phyloP scores from a whole-genome alignment of 345 rosid genomes.

The Populus davidiana region DNA sequence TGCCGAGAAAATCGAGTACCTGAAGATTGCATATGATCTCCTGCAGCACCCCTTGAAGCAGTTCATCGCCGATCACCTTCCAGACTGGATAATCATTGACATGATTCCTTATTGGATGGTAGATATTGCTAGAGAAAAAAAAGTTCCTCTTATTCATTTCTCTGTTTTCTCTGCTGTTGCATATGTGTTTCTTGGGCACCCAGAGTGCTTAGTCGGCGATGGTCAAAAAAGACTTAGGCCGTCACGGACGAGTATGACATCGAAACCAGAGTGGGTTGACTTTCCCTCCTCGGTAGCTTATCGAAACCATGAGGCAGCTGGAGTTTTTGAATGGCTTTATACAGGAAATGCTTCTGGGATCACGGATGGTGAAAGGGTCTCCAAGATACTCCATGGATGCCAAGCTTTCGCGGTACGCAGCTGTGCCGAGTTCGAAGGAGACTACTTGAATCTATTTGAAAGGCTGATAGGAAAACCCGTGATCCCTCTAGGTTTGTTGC shows the following conservation, averaged over 20 bases:
- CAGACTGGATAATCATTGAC: conserved; percentile 34
- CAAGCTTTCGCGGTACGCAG: conserved; percentile 21
- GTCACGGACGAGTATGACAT: conserved; percentile 14
- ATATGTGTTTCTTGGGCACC: neutral
- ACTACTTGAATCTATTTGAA: conserved; percentile 7
- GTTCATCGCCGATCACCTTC: conserved; percentile 6
- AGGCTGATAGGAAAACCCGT: conserved; percentile 8
- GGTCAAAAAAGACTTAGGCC: neutral
- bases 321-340: neutral
- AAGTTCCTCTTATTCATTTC: conserved; percentile 20
- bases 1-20: conserved; percentile 7
- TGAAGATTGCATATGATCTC: conserved; percentile 33
- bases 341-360: conserved; percentile 20
- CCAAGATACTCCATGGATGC: neutral
- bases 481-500: conserved; percentile 28
- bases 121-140: conserved; percentile 16
- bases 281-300: conserved; percentile 18
- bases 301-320: conserved; percentile 5
- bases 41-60: conserved; percentile 23
- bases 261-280: conserved; percentile 22
- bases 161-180: conserved; percentile 11
- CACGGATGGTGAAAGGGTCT: conserved; percentile 10
- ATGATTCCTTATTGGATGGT: conserved; percentile 14
- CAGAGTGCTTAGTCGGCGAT: conserved; percentile 1
- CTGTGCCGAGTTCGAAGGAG: conserved; percentile 24